phyloP scores from a whole-genome alignment of 2,329 filamentous ascomycete genomes.

The Colletotrichum sp. region DNA sequence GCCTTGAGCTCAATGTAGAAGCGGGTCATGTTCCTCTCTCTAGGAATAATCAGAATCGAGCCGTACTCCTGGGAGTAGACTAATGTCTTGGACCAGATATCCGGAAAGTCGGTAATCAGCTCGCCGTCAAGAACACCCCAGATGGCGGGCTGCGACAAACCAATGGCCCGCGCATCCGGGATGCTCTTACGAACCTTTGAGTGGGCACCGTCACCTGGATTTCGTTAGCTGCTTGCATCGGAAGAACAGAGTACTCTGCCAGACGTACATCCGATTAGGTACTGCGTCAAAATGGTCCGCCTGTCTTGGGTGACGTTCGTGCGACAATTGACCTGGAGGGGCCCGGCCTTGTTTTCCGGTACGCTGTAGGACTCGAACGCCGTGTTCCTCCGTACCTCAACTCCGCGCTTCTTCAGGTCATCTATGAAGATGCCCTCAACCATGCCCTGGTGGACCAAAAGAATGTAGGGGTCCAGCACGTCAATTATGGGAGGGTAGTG shows the following conservation, averaged over 20 bases:
- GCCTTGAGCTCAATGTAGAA: constrained; percentile 64
- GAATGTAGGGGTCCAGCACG: constrained; percentile 61
- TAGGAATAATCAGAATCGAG: constrained; percentile 75
- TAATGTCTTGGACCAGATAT: constrained; percentile 77
- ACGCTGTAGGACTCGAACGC: constrained; percentile 65
- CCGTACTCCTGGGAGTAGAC: constrained; percentile 71
- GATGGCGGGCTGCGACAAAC: constrained; percentile 57
- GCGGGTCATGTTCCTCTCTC: constrained; percentile 75
- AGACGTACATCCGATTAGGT: constrained; percentile 68
- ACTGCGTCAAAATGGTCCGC: constrained; percentile 60
- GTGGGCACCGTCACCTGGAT: constrained; percentile 69
- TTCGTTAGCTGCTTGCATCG: not conserved
- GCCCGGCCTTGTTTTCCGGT: constrained; percentile 46
- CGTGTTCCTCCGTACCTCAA: constrained; percentile 67
- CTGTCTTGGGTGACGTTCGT: constrained; percentile 57
- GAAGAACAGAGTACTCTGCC: not conserved
- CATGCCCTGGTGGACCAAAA: constrained; percentile 75
- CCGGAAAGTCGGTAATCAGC: constrained; percentile 74
- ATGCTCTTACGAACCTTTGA: constrained; percentile 73
- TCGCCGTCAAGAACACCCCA: constrained; percentile 78
- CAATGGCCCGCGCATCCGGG: constrained; percentile 58
- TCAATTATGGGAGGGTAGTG: constrained; percentile 71
- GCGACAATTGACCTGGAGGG: constrained; percentile 56
- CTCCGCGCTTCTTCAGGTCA: constrained; percentile 69
- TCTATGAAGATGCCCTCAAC: constrained; percentile 74